Evolutionary conservation across 2,329 filamentous ascomycete species (phyloP).

Genomic region (Pestalotiopsis sp.): DNA sequence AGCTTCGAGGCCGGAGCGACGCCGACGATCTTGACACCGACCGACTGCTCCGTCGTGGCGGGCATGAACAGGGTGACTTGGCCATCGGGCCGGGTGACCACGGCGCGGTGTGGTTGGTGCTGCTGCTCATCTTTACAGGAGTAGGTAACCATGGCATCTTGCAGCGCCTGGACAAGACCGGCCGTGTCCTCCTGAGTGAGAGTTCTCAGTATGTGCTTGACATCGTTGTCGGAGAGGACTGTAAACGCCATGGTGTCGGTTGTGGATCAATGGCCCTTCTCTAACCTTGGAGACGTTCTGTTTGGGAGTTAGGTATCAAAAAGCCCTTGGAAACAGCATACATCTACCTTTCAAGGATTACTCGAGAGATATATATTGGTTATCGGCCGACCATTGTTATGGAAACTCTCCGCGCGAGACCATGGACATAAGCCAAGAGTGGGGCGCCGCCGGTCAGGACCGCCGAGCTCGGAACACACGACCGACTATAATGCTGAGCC

Average conservation of each 20-base stretch:
- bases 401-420: background rate
- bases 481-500: background rate
- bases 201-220: background rate
- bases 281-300: background rate
- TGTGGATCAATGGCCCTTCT: background rate
- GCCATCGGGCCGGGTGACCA: background rate
- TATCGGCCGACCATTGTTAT: background rate
- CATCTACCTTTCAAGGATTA: too few relatives aligned
- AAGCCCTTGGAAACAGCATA: too few relatives aligned
- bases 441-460: background rate
- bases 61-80: conserved; percentile 1
- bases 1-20: background rate
- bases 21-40: conserved; percentile 3
- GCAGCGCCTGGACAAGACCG: background rate
- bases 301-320: background rate
- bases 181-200: background rate
- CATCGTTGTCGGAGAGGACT: conserved; percentile 1
- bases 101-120: background rate
- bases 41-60: background rate
- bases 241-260: background rate
- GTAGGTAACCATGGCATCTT: background rate
- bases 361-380: background rate
- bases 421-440: background rate
- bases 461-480: background rate
- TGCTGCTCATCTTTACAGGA: background rate